These are phyloP conservation scores for Akebia trifoliata DNA, from an alignment of 164 flowering plant species.

Conservation along the genomic window DNA sequence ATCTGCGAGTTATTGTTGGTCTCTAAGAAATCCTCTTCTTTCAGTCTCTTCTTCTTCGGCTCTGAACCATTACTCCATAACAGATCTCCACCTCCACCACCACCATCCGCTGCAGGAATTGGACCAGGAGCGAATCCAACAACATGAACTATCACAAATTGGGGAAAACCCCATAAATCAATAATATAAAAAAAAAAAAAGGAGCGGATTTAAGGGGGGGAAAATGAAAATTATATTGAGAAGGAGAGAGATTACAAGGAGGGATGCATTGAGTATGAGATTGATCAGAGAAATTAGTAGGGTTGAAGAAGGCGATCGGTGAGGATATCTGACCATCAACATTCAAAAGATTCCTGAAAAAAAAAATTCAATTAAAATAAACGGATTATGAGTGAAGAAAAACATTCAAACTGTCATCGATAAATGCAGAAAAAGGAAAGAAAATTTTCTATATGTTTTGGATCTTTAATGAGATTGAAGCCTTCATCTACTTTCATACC, in stretches of 20 bases:
- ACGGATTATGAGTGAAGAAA: too few relatives aligned
- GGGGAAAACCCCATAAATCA: too few relatives aligned
- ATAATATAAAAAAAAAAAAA: background rate
- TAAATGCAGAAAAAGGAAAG: background rate
- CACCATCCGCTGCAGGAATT: constrained; percentile 30
- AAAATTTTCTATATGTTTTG: too few relatives aligned
- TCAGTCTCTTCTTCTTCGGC: constrained; percentile 45
- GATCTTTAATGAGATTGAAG: too few relatives aligned
- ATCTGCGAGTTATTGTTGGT: constrained; percentile 48
- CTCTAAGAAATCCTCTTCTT: constrained; percentile 68
- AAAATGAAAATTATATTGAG: background rate
- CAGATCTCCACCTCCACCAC: constrained; percentile 41
- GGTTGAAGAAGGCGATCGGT: constrained; percentile 33
- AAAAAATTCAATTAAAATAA: too few relatives aligned
- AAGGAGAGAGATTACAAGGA: constrained; percentile 43
- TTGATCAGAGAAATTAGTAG: constrained; percentile 44
- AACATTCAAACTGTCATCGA: background rate
- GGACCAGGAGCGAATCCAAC: constrained; percentile 29
- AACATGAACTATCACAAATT: constrained; percentile 54
- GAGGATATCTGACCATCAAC: constrained; percentile 49
- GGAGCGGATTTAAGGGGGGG: background rate
- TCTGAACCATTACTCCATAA: constrained; percentile 50
- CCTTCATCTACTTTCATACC: constrained; percentile 21
- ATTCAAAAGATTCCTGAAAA: constrained; percentile 47
- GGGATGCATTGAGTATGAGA: constrained; percentile 61